Evolutionary conservation across 208 protist genomes (phyloP), one percentile per base, ranked within the genome.

Genomic region (Naegleria lovaniensis): DNA sequence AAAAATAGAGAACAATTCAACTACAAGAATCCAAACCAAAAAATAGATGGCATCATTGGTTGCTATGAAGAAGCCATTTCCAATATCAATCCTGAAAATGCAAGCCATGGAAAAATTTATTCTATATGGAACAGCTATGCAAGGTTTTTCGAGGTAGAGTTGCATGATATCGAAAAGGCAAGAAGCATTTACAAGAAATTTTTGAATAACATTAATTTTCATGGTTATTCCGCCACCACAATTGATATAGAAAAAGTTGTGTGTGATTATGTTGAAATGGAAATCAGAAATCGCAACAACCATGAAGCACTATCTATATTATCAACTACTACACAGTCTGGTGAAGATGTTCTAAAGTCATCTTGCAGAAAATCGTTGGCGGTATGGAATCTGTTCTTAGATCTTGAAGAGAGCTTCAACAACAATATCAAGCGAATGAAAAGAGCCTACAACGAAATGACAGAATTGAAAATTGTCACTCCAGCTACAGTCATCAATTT

Each of bases 241-340:
- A 96, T 97, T 55, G 96, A 98, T n/a, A 91, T 98, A 6, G 94
- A 96, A 5, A 76, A 88, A 15, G 59, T 98, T 11, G 98, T 96
- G 94, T 97, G 94, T 90, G 95, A 96, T n/a, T 98, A 92, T 33
- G 94, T 92, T 29, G 97, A 98, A 93, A 97, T 98, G 95, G 97
- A 98, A 91, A 79, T 98, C 11, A 90, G 96, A 25, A 58, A 94
- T 55, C 83, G 94, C 83, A 83, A 93, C 76, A 93, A 90, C 48
- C 0, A 43, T 13, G 19, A 83, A 55, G 91, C 91, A 88, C 22
- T 96, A 98, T 92, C 58, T 98, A 0, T 95, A 97, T 55, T 96
- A 97, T 92, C 94, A 90, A 2, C 79, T 97, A 40, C 94, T 93
- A 36, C 93, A 90, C 9, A 91, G 96, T 41, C 84, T 95, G 43